phyloP scores from a whole-genome alignment of 164 flowering plant species.

The Umbellularia californica region DNA sequence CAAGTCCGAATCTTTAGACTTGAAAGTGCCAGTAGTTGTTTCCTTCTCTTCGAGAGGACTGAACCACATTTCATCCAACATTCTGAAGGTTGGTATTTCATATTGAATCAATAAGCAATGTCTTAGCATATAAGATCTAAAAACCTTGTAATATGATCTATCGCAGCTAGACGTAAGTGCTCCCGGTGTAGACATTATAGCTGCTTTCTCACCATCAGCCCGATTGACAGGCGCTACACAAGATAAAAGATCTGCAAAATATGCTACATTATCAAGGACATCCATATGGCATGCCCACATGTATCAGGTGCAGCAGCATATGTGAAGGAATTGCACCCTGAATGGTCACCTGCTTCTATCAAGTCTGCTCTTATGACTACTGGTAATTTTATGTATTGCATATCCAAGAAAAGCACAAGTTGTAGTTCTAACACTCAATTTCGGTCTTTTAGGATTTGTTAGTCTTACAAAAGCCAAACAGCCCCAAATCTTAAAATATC shows the following conservation, averaged over 20 bases:
- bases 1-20: constrained; percentile 23
- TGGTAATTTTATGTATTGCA: constrained; percentile 24
- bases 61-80: constrained; percentile 29
- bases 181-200: constrained; percentile 7
- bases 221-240: not conserved
- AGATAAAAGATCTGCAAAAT: not conserved
- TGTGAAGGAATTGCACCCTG: constrained; percentile 61
- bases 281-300: constrained; percentile 77
- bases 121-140: no score
- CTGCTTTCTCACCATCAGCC: not conserved
- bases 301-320: constrained; percentile 61
- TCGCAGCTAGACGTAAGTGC: constrained; percentile 8
- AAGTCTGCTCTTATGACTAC: constrained; percentile 85
- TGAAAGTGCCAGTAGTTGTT: constrained; percentile 47
- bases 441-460: no score
- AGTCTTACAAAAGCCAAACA: no score
- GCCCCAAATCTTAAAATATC: no score
- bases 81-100: constrained; percentile 52
- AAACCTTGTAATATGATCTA: not conserved
- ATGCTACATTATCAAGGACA: constrained; percentile 47
- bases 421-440: no score
- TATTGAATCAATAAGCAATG: no score
- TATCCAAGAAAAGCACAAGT: not conserved
- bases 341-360: constrained; percentile 77
- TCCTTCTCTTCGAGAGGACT: constrained; percentile 83